phyloP scores from a whole-genome alignment of 306 rosid species.

The barrel medic (Medicago truncatula) region MtrunA17r5.0-ANR NC_053048.1:44626001-44626500 shows the following conservation, averaged over 20 bases:
- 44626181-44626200: conserved; percentile 85
- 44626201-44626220: conserved; percentile 76
- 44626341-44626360: conserved; percentile 12
- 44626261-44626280: conserved; percentile 18
- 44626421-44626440: conserved; percentile 4
- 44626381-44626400: conserved; percentile 15
- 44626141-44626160: conserved; percentile 67
- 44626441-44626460: not conserved
- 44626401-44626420: conserved; percentile 5
- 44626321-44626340: not conserved
- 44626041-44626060: conserved; percentile 53
- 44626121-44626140: conserved; percentile 66
- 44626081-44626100: not conserved
- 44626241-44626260: conserved; percentile 3
- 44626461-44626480: not conserved
- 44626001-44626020: conserved; percentile 72
- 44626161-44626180: conserved; percentile 90
- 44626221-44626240: conserved; percentile 31
- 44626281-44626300: not conserved
- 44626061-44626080: conserved; percentile 17
- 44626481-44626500: no score
- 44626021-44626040: conserved; percentile 58
- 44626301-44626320: not conserved
- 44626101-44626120: conserved; percentile 1
- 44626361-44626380: not conserved